phyloP scores from a whole-genome alignment of 1,284 basidiomycete genomes.

The Rhodotorula sp. region DNA sequence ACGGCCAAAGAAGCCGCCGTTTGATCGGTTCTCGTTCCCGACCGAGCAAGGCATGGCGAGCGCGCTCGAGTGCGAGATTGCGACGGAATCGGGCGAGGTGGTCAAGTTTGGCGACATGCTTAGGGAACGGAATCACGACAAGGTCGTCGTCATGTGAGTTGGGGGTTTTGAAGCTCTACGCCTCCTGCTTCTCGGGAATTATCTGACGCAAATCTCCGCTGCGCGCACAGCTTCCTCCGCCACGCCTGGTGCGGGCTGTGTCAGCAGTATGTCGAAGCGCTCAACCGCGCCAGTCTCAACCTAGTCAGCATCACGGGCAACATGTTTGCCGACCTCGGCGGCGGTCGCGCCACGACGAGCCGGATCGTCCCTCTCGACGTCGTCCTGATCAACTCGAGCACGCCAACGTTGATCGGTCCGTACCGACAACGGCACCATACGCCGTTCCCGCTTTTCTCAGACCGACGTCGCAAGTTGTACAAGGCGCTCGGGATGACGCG shows the following conservation, averaged over 20 bases:
- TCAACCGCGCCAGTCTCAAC: conserved; percentile 10
- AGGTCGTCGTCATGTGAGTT: conserved; percentile 31
- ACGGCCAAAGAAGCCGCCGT: background rate
- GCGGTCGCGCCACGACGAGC: background rate
- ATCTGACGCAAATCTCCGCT: too few species aligned
- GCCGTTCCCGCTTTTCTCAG: conserved; percentile 37
- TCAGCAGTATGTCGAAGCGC: conserved; percentile 23
- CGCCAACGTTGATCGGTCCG: conserved; percentile 29
- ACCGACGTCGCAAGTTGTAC: conserved; percentile 26
- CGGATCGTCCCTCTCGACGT: conserved; percentile 33
- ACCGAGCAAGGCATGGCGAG: conserved; percentile 7
- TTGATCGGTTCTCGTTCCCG: conserved; percentile 32
- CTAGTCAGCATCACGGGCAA: conserved; percentile 10
- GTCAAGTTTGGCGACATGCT: conserved; percentile 23
- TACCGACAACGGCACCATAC: conserved; percentile 27
- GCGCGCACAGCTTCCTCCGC: conserved; percentile 1
- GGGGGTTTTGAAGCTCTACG: background rate
- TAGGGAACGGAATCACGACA: conserved; percentile 8
- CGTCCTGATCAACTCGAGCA: conserved; percentile 35
- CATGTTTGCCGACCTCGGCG: background rate
- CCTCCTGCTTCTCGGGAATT: background rate
- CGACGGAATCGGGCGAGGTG: conserved; percentile 8
- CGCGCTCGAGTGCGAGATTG: conserved; percentile 17
- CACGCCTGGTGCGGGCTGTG: conserved; percentile 35
- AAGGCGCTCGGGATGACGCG: conserved; percentile 37